Evolutionary conservation across 768 basidiomycete species (phyloP).

Genomic region (Boletus subcaerulescens): DNA sequence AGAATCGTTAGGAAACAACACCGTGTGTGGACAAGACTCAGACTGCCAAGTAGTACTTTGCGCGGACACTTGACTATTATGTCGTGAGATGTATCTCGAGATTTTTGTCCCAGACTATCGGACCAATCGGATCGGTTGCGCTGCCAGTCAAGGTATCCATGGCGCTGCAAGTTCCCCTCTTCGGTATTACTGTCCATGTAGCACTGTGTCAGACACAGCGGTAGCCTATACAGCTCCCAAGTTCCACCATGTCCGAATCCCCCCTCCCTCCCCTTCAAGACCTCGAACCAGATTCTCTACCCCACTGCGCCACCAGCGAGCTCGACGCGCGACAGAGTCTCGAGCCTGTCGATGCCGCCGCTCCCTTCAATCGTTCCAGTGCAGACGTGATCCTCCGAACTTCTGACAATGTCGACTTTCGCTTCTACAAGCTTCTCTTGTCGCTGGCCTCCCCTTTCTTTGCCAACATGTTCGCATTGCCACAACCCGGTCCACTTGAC

Average conservation of each 20-base stretch:
- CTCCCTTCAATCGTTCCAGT: conserved; percentile 47
- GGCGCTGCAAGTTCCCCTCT: background rate
- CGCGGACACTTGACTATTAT: too few relatives aligned
- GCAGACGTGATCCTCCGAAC: conserved; percentile 56
- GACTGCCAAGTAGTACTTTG: too few relatives aligned
- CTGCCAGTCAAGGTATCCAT: conserved; percentile 1
- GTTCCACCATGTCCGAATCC: conserved; percentile 14
- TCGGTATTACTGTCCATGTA: too few relatives aligned
- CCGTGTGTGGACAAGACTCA: too few relatives aligned
- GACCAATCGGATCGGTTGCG: background rate
- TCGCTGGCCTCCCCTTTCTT: conserved; percentile 59
- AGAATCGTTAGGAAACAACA: too few relatives aligned
- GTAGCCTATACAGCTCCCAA: conserved; percentile 1
- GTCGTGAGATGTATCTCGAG: too few relatives aligned
- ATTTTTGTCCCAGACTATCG: too few relatives aligned
- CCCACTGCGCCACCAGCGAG: background rate
- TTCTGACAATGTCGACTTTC: conserved; percentile 50
- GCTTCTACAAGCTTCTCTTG: conserved; percentile 52
- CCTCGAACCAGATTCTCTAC: conserved; percentile 2
- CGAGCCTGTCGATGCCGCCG: conserved; percentile 26
- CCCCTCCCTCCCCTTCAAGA: conserved; percentile 3
- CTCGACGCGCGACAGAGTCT: background rate
- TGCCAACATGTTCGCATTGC: conserved; percentile 51
- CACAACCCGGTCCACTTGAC: conserved; percentile 36
- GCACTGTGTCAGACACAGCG: conserved; percentile 3